Conservation (phyloP, 805 yeast genomes). For the Starmerella riodocensis region DNA sequence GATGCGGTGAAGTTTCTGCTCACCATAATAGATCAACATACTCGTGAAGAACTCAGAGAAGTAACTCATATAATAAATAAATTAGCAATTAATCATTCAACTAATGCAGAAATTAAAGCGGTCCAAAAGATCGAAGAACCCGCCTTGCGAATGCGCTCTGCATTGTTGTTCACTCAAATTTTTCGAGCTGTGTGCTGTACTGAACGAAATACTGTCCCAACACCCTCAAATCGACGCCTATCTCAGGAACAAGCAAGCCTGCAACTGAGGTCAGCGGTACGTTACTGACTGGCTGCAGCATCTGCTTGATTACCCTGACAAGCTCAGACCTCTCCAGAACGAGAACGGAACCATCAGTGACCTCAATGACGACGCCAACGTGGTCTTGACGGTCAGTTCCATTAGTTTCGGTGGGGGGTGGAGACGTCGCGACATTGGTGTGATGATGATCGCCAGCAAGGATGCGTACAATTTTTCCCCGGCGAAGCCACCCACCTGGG, state of each 20-base stretch:
- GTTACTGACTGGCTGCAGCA: slow-evolving; percentile 12
- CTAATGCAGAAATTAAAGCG: too few species aligned
- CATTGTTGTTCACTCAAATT: slow-evolving; percentile 9
- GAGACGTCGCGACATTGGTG: not conserved
- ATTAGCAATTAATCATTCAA: too few species aligned
- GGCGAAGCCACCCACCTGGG: slow-evolving; percentile 10
- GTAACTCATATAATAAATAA: not conserved
- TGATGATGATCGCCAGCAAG: not conserved
- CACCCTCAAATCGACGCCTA: slow-evolving; percentile 13
- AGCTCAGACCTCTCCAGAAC: slow-evolving; percentile 12
- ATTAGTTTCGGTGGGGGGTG: not conserved
- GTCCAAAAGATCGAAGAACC: too few species aligned
- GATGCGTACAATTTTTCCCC: slow-evolving; percentile 10
- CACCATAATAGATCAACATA: not conserved
- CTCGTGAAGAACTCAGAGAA: not conserved
- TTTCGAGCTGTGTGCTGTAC: slow-evolving; percentile 9
- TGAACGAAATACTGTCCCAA: slow-evolving; percentile 18
- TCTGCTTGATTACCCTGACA: slow-evolving; percentile 5
- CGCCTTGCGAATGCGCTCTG: too few species aligned
- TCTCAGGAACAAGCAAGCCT: slow-evolving; percentile 18
- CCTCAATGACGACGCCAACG: slow-evolving; percentile 17
- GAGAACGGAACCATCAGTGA: slow-evolving; percentile 11
- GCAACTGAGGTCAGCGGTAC: slow-evolving; percentile 8
- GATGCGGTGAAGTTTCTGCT: too few species aligned
- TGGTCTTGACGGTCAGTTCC: not conserved